Evolutionary conservation across 2,329 filamentous ascomycete genomes (phyloP).

Genomic region (Grosmannia penicillata): DNA sequence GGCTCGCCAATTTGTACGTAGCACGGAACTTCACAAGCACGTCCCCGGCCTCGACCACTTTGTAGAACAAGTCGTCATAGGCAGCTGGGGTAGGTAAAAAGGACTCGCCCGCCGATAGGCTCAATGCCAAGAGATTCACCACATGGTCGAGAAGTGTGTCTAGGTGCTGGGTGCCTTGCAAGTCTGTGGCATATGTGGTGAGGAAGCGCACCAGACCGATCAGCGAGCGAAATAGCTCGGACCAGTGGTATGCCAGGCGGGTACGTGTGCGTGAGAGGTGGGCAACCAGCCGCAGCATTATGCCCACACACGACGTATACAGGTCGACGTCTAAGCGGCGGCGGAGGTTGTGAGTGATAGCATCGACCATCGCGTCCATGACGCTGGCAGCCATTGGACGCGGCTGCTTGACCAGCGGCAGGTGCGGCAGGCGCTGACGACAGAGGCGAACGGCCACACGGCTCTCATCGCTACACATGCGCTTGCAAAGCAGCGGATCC

Average conservation of each 20-base stretch:
- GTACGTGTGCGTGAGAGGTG: slow-evolving; percentile 72
- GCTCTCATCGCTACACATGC: slow-evolving; percentile 47
- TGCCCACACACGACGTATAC: slow-evolving; percentile 68
- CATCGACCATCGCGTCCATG: slow-evolving; percentile 78
- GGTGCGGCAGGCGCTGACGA: slow-evolving; percentile 72
- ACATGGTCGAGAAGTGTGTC: slow-evolving; percentile 60
- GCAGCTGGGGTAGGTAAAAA: slow-evolving; percentile 78
- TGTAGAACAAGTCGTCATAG: slow-evolving; percentile 97
- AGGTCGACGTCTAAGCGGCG: slow-evolving; percentile 71
- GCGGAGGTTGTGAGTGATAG: slow-evolving; percentile 85
- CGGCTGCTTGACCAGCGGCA: slow-evolving; percentile 60
- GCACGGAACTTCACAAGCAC: slow-evolving; percentile 69
- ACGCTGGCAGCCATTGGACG: slow-evolving; percentile 62
- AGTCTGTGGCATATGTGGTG: slow-evolving; percentile 67
- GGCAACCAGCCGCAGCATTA: slow-evolving; percentile 69
- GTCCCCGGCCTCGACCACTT: slow-evolving; percentile 84
- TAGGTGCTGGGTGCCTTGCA: slow-evolving; percentile 53
- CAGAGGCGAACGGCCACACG: slow-evolving; percentile 67
- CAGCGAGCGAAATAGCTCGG: slow-evolving; percentile 81
- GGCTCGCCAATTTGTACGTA: slow-evolving; percentile 47
- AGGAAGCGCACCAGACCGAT: slow-evolving; percentile 82
- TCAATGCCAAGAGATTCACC: slow-evolving; percentile 70
- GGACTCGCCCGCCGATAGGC: slow-evolving; percentile 72
- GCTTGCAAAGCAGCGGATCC: slow-evolving; percentile 67
- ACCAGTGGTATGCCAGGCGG: slow-evolving; percentile 82